A percentile compares a stretch with the other conserved stretches of the same genome.
phyloP scores from a whole-genome alignment of 2,329 filamentous ascomycete genomes.

The Zymoseptoria ardabiliae region DNA sequence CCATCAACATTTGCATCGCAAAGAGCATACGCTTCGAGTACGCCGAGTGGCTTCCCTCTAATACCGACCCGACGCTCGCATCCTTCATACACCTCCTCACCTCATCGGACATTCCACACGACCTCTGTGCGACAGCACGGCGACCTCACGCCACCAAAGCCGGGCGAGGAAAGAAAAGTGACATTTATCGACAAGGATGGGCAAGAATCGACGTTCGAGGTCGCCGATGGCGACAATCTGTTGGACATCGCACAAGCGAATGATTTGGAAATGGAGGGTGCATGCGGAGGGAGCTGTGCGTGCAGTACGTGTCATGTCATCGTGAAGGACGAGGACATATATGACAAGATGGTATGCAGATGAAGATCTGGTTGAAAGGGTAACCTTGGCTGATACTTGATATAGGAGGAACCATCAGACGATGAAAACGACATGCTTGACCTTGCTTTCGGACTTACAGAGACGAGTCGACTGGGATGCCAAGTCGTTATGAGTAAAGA shows the following conservation, averaged over 20 bases:
- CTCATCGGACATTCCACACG: constrained; percentile 52
- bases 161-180: constrained; percentile 84
- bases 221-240: constrained; percentile 81
- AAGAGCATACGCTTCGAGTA: not conserved
- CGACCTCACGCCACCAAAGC: constrained; percentile 74
- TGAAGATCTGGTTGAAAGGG: constrained; percentile 1
- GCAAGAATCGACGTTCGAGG: constrained; percentile 65
- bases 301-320: constrained; percentile 93
- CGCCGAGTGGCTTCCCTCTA: not conserved
- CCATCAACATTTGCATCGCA: constrained; percentile 1
- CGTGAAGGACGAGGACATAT: constrained; percentile 60
- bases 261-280: constrained; percentile 96
- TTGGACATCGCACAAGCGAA: constrained; percentile 91
- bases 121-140: constrained; percentile 59
- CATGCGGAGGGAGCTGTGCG: constrained; percentile 88
- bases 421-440: constrained; percentile 78
- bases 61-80: not conserved
- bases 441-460: constrained; percentile 79
- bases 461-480: constrained; percentile 77
- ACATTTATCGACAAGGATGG: constrained; percentile 93
- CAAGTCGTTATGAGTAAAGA: constrained; percentile 90
- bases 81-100: constrained; percentile 1
- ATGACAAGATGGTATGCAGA: constrained; percentile 29
- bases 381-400: not conserved
- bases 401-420: constrained; percentile 38